phyloP scores from a whole-genome alignment of 768 basidiomycete species.

The Gymnopilus junonius region DNA sequence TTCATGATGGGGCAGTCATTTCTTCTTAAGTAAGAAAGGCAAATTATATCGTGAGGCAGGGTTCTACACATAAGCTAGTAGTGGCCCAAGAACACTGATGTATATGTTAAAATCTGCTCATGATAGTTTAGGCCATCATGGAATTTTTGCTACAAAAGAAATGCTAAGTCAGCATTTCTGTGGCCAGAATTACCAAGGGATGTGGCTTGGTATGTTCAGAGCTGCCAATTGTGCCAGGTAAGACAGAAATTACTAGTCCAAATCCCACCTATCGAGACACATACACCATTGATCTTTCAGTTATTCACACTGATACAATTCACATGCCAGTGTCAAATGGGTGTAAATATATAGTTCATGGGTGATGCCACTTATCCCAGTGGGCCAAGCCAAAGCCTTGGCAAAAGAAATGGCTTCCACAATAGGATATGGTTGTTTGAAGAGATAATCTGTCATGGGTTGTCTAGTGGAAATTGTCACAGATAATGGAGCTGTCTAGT shows the following conservation, averaged over 20 bases:
- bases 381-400: slow-evolving; percentile 18
- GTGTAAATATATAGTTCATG: slow-evolving; percentile 27
- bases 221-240: too few species aligned
- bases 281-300: slow-evolving; percentile 13
- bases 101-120: slow-evolving; percentile 29
- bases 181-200: too few species aligned
- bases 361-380: too few species aligned
- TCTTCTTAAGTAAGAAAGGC: too few species aligned
- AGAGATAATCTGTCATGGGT: slow-evolving; percentile 40
- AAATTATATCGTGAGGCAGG: too few species aligned
- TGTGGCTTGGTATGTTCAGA: too few species aligned
- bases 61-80: slow-evolving; percentile 28
- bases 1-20: too few species aligned
- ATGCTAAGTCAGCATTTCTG: too few species aligned
- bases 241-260: slow-evolving; percentile 15
- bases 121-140: too few species aligned
- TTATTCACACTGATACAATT: slow-evolving; percentile 5
- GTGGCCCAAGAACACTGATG: slow-evolving; percentile 17
- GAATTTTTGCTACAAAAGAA: too few species aligned
- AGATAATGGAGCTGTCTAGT: too few species aligned
- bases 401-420: slow-evolving; percentile 21
- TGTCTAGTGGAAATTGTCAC: too few species aligned
- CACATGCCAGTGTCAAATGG: slow-evolving; percentile 15
- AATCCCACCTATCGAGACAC: slow-evolving; percentile 21
- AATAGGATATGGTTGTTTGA: slow-evolving; percentile 28